These are phyloP conservation scores for Trichoderma asperelloides DNA, from an alignment of 495 filamentous ascomycete species.

Conservation along the genomic window DNA sequence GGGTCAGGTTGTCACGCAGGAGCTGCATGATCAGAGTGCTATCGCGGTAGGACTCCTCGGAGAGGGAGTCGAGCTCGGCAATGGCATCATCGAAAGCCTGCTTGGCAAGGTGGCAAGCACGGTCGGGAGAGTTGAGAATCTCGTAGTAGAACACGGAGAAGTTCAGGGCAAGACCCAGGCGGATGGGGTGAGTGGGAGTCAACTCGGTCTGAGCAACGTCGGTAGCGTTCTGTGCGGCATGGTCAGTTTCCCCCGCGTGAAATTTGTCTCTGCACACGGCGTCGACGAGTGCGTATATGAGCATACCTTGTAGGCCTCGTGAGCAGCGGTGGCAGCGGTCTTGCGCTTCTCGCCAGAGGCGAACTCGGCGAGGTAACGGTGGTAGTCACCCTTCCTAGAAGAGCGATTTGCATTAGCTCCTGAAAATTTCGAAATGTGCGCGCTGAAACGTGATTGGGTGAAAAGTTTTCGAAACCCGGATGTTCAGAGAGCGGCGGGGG, in stretches of 20 bases:
- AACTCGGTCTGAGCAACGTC: constrained; percentile 97
- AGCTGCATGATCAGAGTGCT: constrained; percentile 99
- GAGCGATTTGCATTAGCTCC: background rate
- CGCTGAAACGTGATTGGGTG: background rate
- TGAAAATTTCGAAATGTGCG: constrained; percentile 5
- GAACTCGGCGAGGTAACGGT: constrained; percentile 99
- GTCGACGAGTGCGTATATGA: background rate
- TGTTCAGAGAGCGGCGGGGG: background rate
- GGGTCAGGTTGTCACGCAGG: constrained; percentile 96
- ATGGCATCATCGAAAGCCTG: constrained; percentile 99
- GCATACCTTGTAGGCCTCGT: constrained; percentile 96
- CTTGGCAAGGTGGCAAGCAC: constrained; percentile 98
- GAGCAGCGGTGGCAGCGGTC: constrained; percentile 87
- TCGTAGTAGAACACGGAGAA: constrained; percentile 99
- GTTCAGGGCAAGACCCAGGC: constrained; percentile 95
- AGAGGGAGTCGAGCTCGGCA: constrained; percentile 96
- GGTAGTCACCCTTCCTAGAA: constrained; percentile 98
- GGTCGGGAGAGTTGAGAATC: constrained; percentile 98
- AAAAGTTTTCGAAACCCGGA: background rate
- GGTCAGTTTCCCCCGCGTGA: background rate
- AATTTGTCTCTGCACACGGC: background rate
- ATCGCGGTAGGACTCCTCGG: constrained; percentile 98
- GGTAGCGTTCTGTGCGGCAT: constrained; percentile 67
- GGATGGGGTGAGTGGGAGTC: constrained; percentile 96
- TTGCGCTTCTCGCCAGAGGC: constrained; percentile 98